Evolutionary conservation across 2,329 filamentous ascomycete species (phyloP), one percentile per base, ranked within the genome.

Genomic region (Monilinia vaccinii-corymbosi): DNA sequence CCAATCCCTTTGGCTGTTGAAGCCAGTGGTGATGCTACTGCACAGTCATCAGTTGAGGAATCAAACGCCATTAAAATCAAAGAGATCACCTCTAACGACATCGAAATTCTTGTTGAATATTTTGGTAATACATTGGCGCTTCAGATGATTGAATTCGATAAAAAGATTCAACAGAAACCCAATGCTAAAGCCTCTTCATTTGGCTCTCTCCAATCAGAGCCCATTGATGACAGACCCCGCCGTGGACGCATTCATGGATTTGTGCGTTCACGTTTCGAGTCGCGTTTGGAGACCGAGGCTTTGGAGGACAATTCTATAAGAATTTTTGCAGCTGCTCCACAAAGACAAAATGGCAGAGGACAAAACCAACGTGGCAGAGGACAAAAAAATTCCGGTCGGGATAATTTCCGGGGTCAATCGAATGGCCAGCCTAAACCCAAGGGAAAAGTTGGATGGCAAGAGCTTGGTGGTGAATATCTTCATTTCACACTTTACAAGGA

Each of bases 401-500:
- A 32, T 44, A 58, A 61, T 31, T 62, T 61, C 48, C 40, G 45
- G 10, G 60, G 62, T 31, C 62, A 64, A 18, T 55, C 51, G 31
- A 65, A 67, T 14, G 58, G 48, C 34, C 62, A 68, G 49, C 51
- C 62, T 25, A 68, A 68, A 48, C 51, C 62, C 28, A 68, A 64
- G 66, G 64, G 76, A 48, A 81, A 79, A 66, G 68, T 81, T 40
- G 78, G 76, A 56, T 88, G 85, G 85, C 76, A 83, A 57, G 84
- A 88, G 65, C 76, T 86, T 46, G 85, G 86, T 40, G 87, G 87
- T 10, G 81, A 86, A 61, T 85, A 85, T 68, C 73, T 89, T n/a
- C 87, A 90, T 70, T 89, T 89, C 69, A 86, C 83, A 0, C 75
- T 90, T 42, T 87, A 87, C 76, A 90, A 90, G 72, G 86, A 89